Evolutionary conservation across 2,329 filamentous ascomycete genomes (phyloP).

Genomic region (Curvularia sp.): DNA sequence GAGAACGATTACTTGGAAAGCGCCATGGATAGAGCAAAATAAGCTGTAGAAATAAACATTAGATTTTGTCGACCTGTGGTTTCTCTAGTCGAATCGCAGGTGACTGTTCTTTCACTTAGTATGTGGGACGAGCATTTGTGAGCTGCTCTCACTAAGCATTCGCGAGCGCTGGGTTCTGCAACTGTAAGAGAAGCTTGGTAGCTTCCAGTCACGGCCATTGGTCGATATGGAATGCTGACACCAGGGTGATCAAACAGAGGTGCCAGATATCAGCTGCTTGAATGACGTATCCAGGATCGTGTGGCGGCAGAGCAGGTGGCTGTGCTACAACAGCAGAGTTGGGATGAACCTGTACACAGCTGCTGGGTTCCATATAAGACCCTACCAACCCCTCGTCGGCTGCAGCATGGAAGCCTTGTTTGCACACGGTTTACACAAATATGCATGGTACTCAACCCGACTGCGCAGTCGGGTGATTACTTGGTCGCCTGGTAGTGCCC

Average conservation of each 20-base stretch:
- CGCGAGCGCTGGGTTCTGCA: too few relatives aligned
- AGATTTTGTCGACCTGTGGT: background rate
- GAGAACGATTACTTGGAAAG: background rate
- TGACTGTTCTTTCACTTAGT: too few relatives aligned
- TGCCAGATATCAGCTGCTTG: background rate
- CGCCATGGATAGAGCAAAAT: background rate
- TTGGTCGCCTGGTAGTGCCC: slow-evolving; percentile 17
- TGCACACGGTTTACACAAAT: background rate
- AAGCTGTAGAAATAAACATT: background rate
- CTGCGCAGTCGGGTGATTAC: background rate
- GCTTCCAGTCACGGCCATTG: background rate
- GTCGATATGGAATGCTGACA: background rate
- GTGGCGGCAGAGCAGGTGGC: background rate
- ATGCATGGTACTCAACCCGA: background rate
- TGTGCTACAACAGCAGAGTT: background rate
- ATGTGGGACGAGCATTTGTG: too few relatives aligned
- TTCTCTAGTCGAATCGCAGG: background rate
- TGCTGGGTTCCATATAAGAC: background rate
- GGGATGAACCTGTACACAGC: background rate
- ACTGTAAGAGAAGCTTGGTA: background rate
- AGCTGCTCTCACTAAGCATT: too few relatives aligned
- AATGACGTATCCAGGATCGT: background rate
- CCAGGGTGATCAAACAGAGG: background rate
- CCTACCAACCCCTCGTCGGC: background rate
- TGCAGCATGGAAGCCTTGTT: background rate